Evolutionary conservation across 176 grass and related monocot genomes (phyloP), one percentile per base, ranked within the genome.

Genomic region (Oryza meyeriana): DNA sequence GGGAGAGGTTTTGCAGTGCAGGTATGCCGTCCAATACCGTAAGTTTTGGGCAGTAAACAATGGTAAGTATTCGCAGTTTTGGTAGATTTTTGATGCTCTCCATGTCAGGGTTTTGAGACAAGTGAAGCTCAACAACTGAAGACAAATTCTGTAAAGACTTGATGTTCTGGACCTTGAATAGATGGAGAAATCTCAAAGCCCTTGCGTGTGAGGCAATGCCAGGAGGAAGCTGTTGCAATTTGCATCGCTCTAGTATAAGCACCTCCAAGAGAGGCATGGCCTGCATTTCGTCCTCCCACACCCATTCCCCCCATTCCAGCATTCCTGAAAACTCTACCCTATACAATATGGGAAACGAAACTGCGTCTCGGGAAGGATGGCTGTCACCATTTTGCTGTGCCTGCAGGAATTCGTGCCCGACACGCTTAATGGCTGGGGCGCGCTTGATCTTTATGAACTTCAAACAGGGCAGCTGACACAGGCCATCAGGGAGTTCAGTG

Each of bases 291-390:
- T 79, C 52, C 32, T 88, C 64, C 85, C 87, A 89, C 24, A 80
- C 39, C 87, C 87, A 89, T 36, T 44, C 57, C 61, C 80, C 61
- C 87, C 76, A 87, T 30, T 84, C 79, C 2, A 42, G 25, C 76
- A 91, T 67, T 74, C 45, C 81, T 25, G 25, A 1, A 14, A 91
- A 77, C 3, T 5, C 32, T 25, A 91, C 8, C 14, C 0, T 14
- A 0, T 41, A 12, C 24, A 91, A 27, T 20, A 33, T 68, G 0
- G 30, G 76, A 63, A 69, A 64, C 1, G 22, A 3, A 12, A n/a
- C 64, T 2, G 22, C 6, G 4, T 14, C 71, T 12, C 10, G n/a
- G 24, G 57, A 59, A 57, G 12, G 18, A 68, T 22, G 1, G 33
- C 4, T 12, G 2, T 35, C 0, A 3, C 0, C 0, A 1, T 26